Percentiles rank a stretch among this genome's conserved stretches.
Conservation (phyloP, 140 eudicot species). For the Bidens hawaiensis region DNA sequence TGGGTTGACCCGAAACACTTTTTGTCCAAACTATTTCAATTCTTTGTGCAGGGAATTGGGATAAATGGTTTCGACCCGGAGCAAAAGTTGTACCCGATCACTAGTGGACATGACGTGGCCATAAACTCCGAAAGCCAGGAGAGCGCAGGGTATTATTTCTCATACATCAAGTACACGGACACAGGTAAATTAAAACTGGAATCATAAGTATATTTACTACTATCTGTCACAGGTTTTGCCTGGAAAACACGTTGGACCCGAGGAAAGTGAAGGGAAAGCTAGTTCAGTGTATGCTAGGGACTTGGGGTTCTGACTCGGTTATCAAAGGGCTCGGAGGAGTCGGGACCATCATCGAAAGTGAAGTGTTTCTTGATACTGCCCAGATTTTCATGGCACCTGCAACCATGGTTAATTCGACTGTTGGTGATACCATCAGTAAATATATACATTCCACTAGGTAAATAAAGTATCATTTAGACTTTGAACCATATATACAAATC, state of each 20-base stretch:
- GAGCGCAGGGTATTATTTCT: conserved; percentile 54
- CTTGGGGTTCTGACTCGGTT: conserved; percentile 79
- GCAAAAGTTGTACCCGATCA: conserved; percentile 52
- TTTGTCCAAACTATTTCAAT: too few relatives aligned
- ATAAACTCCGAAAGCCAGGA: conserved; percentile 44
- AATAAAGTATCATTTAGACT: conserved; percentile 1
- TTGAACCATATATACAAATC: background rate
- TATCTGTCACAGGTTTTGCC: conserved; percentile 42
- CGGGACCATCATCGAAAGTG: conserved; percentile 64
- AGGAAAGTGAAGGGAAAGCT: conserved; percentile 81
- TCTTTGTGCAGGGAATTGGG: conserved; percentile 76
- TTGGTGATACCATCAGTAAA: conserved; percentile 42
- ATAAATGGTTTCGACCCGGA: conserved; percentile 51
- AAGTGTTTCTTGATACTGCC: conserved; percentile 55
- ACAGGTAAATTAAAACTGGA: background rate
- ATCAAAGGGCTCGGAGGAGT: conserved; percentile 76
- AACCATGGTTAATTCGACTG: conserved; percentile 58
- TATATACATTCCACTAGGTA: conserved; percentile 66
- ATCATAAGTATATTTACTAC: background rate
- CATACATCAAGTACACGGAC: conserved; percentile 4
- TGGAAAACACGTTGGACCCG: conserved; percentile 65
- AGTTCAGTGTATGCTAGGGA: conserved; percentile 56
- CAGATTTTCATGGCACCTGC: conserved; percentile 84
- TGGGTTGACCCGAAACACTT: background rate
- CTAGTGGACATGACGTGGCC: conserved; percentile 73